phyloP scores from a whole-genome alignment of 768 basidiomycete species.

The Kwoniella sp. region DNA sequence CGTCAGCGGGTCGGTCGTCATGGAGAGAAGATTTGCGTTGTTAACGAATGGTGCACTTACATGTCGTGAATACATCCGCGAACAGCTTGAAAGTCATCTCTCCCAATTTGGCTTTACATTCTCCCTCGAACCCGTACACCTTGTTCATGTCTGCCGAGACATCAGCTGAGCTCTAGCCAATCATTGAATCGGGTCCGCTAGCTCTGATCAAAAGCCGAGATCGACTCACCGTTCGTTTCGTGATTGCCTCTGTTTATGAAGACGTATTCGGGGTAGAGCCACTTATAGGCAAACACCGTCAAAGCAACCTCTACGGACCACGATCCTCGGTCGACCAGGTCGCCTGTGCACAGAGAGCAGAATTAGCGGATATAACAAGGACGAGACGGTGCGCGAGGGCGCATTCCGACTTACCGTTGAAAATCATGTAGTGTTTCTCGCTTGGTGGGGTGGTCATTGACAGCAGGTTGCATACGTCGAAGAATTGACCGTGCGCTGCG shows the following conservation, averaged over 20 bases:
- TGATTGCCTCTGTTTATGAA: constrained; percentile 97
- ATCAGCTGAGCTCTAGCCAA: not conserved
- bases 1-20: not conserved
- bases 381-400: not conserved
- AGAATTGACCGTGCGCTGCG: constrained; percentile 72
- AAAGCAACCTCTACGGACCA: constrained; percentile 67
- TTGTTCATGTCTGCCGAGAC: constrained; percentile 76
- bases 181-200: not conserved
- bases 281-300: constrained; percentile 93
- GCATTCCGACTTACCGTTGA: constrained; percentile 48
- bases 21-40: not conserved
- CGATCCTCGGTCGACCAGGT: constrained; percentile 80
- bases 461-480: constrained; percentile 85
- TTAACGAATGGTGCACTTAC: constrained; percentile 60
- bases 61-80: constrained; percentile 85
- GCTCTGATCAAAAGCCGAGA: not conserved
- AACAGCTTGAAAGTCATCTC: constrained; percentile 96
- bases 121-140: constrained; percentile 64
- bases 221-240: constrained; percentile 52
- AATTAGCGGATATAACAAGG: not conserved
- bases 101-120: constrained; percentile 94
- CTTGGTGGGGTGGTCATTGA: constrained; percentile 82
- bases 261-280: constrained; percentile 87
- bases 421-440: constrained; percentile 67
- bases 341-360: constrained; percentile 50